These are phyloP conservation scores for Zelopaecilomyces penicillatus DNA, from an alignment of 2,329 filamentous ascomycete genomes.

Conservation along the genomic window DNA sequence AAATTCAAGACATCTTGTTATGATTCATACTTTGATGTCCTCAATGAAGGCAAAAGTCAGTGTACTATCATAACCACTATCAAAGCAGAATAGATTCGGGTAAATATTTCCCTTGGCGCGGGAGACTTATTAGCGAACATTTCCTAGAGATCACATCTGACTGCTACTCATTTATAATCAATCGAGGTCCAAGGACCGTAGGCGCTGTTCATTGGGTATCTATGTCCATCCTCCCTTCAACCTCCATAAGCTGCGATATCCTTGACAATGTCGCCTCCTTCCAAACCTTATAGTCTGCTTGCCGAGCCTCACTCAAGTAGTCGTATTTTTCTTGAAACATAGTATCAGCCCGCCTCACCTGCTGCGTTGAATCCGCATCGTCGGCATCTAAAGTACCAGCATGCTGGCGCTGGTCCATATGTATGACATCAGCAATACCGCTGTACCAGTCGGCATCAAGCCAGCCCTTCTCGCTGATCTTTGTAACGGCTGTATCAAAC, in stretches of 20 bases:
- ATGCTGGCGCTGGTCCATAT: constrained; percentile 22
- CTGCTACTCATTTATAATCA: no score
- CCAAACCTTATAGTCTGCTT: constrained; percentile 56
- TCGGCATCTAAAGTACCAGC: constrained; percentile 27
- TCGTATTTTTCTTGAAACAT: constrained; percentile 73
- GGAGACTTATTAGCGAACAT: no score
- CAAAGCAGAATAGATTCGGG: no score
- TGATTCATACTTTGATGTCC: no score
- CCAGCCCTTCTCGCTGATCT: constrained; percentile 50
- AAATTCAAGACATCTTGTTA: no score
- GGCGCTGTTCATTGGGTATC: constrained; percentile 13
- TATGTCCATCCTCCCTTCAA: constrained; percentile 25
- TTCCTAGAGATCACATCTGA: no score
- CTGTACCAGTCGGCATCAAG: constrained; percentile 55
- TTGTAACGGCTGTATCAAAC: constrained; percentile 53
- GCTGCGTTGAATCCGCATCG: constrained; percentile 18
- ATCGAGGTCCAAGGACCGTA: no score
- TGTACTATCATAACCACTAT: no score
- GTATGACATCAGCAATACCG: constrained; percentile 47
- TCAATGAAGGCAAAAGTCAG: no score
- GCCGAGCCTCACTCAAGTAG: constrained; percentile 56
- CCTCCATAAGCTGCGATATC: constrained; percentile 38
- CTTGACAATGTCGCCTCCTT: constrained; percentile 49
- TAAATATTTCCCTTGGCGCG: no score
- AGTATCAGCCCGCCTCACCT: constrained; percentile 45